phyloP scores from a whole-genome alignment of 805 yeast genomes.

The Ascoidea asiatica region DNA sequence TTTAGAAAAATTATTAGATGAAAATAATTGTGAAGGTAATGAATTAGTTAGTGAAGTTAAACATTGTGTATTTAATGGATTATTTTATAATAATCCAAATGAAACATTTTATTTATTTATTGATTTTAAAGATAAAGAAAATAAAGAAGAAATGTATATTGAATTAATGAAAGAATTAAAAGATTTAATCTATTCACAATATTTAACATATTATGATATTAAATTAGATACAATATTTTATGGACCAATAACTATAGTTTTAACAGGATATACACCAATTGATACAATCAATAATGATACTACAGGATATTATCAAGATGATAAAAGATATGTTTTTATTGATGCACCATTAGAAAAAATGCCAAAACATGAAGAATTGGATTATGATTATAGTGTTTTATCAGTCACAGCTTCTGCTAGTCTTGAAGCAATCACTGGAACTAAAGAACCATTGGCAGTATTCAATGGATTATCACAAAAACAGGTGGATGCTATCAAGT shows the following conservation, averaged over 20 bases:
- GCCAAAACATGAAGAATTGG: conserved; percentile 7
- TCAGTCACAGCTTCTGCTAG: conserved; percentile 32
- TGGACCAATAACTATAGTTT: conserved; percentile 49
- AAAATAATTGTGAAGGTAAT: conserved; percentile 25
- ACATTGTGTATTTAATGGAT: conserved; percentile 21
- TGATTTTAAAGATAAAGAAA: conserved; percentile 50
- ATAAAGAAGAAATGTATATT: conserved; percentile 28
- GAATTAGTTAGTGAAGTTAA: conserved; percentile 6
- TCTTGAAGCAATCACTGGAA: conserved; percentile 15
- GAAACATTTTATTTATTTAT: conserved; percentile 49
- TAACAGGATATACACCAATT: conserved; percentile 54
- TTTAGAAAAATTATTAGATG: conserved; percentile 30
- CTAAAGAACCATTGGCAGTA: conserved; percentile 5
- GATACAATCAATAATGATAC: conserved; percentile 14
- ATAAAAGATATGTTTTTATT: conserved; percentile 22
- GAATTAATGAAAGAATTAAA: conserved; percentile 30
- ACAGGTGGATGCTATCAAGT: conserved; percentile 19
- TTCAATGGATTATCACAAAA: conserved; percentile 19
- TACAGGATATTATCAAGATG: conserved; percentile 12
- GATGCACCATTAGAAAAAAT: conserved; percentile 32
- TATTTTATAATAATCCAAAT: conserved; percentile 29
- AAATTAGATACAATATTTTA: conserved; percentile 18
- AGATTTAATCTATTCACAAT: conserved; percentile 33
- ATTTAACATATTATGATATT: conserved; percentile 35
- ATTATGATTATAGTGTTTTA: conserved; percentile 13